Percentiles rank a stretch among this genome's conserved stretches.
Conservation (phyloP, 23 red algal species). For the Gracilaria gracilis region DNA sequence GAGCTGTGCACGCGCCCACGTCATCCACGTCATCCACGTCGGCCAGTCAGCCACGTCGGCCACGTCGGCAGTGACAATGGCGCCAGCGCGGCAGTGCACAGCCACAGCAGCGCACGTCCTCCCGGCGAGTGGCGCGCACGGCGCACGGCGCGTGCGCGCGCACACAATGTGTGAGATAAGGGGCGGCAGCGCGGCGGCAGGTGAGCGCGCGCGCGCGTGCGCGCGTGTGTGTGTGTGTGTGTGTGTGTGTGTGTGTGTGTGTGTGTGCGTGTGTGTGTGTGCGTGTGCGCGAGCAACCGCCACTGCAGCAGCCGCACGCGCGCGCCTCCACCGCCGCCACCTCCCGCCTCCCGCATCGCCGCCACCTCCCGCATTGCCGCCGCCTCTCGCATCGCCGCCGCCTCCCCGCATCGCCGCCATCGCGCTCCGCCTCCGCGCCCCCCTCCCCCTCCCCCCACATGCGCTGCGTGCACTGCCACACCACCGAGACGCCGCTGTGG, state of each 20-base stretch:
- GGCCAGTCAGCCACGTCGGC: neutral
- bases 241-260: too few relatives aligned
- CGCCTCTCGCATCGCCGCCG: neutral
- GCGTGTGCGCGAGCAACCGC: neutral
- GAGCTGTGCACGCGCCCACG: too few relatives aligned
- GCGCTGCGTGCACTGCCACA: slow-evolving; percentile 81
- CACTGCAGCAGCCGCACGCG: neutral
- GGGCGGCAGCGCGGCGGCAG: neutral
- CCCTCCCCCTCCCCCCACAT: slow-evolving; percentile 16
- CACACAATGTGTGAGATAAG: neutral
- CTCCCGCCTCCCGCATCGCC: slow-evolving; percentile 8
- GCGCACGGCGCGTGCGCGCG: neutral
- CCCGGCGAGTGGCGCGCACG: neutral
- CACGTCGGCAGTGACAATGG: neutral
- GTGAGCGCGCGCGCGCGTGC: neutral
- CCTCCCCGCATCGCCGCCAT: neutral
- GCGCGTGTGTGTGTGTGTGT: too few relatives aligned
- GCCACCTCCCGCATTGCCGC: neutral
- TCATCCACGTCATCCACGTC: too few relatives aligned
- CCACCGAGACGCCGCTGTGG: slow-evolving; percentile 97
- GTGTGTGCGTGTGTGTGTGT: too few relatives aligned
- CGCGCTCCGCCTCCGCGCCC: neutral
- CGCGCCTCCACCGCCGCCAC: neutral
- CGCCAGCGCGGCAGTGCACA: neutral
- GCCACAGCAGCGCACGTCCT: too few relatives aligned